A percentile compares a stretch with the other conserved stretches of the same genome.
phyloP scores from a whole-genome alignment of 768 basidiomycete species.

The Tricholoma sp. region DNA sequence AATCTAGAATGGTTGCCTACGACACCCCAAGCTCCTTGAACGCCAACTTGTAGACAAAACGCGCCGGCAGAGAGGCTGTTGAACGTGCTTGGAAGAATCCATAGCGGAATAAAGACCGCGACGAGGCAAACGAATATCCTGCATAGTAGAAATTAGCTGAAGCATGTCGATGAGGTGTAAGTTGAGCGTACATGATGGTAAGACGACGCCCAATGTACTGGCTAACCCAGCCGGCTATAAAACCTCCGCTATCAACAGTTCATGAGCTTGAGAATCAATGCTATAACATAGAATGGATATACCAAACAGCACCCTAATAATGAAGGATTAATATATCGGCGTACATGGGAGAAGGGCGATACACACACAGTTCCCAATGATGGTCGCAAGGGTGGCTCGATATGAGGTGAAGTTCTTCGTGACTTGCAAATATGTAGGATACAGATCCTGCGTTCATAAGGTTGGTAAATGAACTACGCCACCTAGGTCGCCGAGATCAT shows the following conservation, averaged over 20 bases:
- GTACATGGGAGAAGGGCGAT: not conserved
- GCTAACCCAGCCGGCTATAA: constrained; percentile 9
- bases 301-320: constrained; percentile 9
- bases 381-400: constrained; percentile 53
- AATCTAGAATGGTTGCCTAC: constrained; percentile 36
- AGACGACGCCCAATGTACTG: constrained; percentile 11
- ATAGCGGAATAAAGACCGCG: constrained; percentile 64
- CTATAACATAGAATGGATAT: constrained; percentile 1
- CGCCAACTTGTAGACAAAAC: constrained; percentile 80
- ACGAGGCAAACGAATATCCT: constrained; percentile 51
- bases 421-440: constrained; percentile 53
- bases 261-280: not conserved
- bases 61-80: constrained; percentile 70
- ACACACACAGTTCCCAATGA: constrained; percentile 49
- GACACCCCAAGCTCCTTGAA: constrained; percentile 88
- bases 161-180: not conserved
- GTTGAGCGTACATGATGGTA: constrained; percentile 4
- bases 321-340: not conserved
- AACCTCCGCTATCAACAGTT: constrained; percentile 5
- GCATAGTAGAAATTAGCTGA: not conserved
- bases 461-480: not conserved
- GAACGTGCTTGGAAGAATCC: constrained; percentile 75
- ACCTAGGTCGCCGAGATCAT: not conserved
- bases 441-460: constrained; percentile 36
- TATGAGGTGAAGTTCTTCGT: constrained; percentile 46